Evolutionary conservation across 2,329 filamentous ascomycete species (phyloP).

Genomic region (Epichloe uncinata): DNA sequence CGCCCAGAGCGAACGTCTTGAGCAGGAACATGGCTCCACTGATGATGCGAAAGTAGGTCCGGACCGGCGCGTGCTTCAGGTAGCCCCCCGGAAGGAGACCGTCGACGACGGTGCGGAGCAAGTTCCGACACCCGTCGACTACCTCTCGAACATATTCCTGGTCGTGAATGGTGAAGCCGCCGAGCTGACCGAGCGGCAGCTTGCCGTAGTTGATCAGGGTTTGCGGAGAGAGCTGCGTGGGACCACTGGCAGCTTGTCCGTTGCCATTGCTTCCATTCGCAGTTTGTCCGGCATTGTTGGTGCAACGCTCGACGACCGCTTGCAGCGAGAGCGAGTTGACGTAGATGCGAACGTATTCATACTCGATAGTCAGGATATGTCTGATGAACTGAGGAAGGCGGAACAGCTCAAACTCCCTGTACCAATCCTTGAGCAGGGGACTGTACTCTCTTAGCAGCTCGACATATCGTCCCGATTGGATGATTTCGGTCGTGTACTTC

Average conservation of each 20-base stretch:
- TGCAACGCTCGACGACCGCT: constrained; percentile 87
- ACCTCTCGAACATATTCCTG: constrained; percentile 65
- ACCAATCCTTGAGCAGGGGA: constrained; percentile 67
- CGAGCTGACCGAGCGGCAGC: constrained; percentile 49
- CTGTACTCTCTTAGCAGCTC: constrained; percentile 69
- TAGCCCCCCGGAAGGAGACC: constrained; percentile 62
- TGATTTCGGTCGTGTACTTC: constrained; percentile 77
- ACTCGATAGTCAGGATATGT: constrained; percentile 83
- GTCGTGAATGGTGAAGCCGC: constrained; percentile 51
- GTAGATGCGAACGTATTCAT: constrained; percentile 89
- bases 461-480: constrained; percentile 74
- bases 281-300: constrained; percentile 51
- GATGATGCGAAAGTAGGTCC: constrained; percentile 78
- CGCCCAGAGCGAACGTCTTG: constrained; percentile 72
- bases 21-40: constrained; percentile 75
- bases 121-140: constrained; percentile 61
- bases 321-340: constrained; percentile 89
- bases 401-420: constrained; percentile 67
- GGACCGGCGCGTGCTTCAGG: constrained; percentile 69
- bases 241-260: constrained; percentile 15
- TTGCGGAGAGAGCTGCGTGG: constrained; percentile 39
- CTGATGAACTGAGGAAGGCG: constrained; percentile 51
- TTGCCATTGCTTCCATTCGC: constrained; percentile 21
- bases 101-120: constrained; percentile 66
- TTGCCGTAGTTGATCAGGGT: constrained; percentile 53